Evolutionary conservation across 139 green algal genomes (phyloP).

Genomic region (Medakamo hakoo): DNA sequence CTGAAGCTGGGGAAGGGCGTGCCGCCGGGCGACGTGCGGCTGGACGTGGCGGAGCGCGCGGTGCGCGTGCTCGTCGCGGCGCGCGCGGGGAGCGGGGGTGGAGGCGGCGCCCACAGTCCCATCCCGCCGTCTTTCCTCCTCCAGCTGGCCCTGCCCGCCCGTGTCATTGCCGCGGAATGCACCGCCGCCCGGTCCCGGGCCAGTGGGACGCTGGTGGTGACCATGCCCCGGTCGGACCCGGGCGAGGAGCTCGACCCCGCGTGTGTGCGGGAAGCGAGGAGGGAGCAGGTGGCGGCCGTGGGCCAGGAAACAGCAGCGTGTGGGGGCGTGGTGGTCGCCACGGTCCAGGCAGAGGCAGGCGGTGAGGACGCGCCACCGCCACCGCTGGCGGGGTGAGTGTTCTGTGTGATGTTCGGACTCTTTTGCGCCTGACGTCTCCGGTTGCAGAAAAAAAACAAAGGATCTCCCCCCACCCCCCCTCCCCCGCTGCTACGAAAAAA

Average conservation of each 20-base stretch:
- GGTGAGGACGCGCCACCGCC: too few relatives aligned
- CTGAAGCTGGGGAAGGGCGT: too few relatives aligned
- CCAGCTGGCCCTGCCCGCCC: neutral
- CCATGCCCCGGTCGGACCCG: too few relatives aligned
- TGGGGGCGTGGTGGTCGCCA: too few relatives aligned
- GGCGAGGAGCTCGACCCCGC: neutral
- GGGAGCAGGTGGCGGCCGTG: neutral
- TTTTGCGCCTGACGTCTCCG: neutral
- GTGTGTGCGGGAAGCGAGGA: neutral
- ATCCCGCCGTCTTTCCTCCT: neutral
- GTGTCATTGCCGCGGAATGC: neutral
- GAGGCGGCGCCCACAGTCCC: too few relatives aligned
- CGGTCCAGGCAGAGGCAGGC: neutral
- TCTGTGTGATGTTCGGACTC: neutral
- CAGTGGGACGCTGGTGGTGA: neutral
- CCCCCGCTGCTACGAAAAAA: neutral
- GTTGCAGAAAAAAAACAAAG: neutral
- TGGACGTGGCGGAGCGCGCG: neutral
- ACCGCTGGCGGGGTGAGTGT: too few relatives aligned
- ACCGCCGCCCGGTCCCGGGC: neutral
- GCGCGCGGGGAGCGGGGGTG: too few relatives aligned
- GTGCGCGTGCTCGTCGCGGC: neutral
- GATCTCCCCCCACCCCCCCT: neutral
- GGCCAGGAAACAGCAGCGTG: neutral
- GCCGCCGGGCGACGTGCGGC: neutral